phyloP scores from a whole-genome alignment of 108 stramenopile genomes.

The Fragilaria radians region DNA sequence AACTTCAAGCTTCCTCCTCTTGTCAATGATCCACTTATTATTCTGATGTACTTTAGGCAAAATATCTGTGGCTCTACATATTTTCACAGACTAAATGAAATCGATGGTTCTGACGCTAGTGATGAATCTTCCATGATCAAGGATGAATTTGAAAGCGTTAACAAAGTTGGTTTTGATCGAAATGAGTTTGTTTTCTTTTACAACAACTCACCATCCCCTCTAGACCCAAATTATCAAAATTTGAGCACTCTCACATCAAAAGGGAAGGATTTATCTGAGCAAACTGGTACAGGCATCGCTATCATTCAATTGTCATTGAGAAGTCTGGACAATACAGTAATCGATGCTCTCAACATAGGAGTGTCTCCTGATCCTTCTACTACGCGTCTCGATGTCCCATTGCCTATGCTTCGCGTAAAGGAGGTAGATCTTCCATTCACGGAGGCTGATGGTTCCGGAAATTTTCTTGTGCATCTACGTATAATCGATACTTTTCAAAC shows the following conservation, averaged over 20 bases:
- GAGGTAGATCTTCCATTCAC: neutral
- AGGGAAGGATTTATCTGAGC: conserved; percentile 42
- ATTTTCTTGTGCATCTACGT: conserved; percentile 28
- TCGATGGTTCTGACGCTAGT: too few relatives aligned
- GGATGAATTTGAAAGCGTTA: neutral
- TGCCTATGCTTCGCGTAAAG: neutral
- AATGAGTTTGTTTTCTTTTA: conserved; percentile 39
- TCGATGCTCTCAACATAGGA: conserved; percentile 11
- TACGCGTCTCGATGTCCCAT: neutral
- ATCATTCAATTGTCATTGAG: conserved; percentile 46
- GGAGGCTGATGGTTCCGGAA: neutral
- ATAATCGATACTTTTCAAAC: conserved; percentile 58
- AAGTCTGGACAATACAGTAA: conserved; percentile 12
- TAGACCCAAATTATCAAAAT: conserved; percentile 55
- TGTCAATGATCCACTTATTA: conserved; percentile 52
- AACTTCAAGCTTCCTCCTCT: conserved; percentile 45
- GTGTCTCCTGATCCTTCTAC: neutral
- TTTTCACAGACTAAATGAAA: conserved; percentile 50
- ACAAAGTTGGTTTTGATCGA: conserved; percentile 7
- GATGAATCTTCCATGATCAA: conserved; percentile 12
- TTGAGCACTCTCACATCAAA: conserved; percentile 59
- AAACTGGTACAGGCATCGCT: conserved; percentile 61
- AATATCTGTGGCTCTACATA: conserved; percentile 68
- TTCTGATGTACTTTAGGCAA: conserved; percentile 63
- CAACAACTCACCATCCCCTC: conserved; percentile 30